phyloP scores from a whole-genome alignment of 225 moss, liverwort and hornwort genomes.

The Thuidium tamariscinum region DNA sequence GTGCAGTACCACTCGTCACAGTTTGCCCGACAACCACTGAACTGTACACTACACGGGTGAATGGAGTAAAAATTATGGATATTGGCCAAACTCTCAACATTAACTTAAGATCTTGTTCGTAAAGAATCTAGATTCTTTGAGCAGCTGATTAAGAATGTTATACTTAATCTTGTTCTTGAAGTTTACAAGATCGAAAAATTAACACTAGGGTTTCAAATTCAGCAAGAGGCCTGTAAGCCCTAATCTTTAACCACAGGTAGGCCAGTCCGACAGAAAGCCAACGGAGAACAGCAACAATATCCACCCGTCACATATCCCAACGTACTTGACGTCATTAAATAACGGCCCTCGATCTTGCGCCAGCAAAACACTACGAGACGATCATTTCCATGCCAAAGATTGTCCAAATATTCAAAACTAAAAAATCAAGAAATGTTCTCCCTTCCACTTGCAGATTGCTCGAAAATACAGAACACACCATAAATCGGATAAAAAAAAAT shows the following conservation, averaged over 20 bases:
- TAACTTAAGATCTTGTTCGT: neutral
- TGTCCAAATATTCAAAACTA: neutral
- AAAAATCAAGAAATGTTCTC: neutral
- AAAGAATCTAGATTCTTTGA: neutral
- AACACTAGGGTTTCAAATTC: neutral
- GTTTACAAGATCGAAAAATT: neutral
- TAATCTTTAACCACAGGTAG: neutral
- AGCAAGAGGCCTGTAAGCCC: neutral
- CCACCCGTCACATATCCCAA: neutral
- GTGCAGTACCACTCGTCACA: neutral
- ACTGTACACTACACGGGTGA: neutral
- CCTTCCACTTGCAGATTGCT: neutral
- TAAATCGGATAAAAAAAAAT: neutral
- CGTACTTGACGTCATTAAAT: neutral
- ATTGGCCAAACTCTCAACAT: neutral
- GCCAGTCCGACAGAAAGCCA: neutral
- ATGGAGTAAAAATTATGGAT: neutral
- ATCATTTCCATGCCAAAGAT: neutral
- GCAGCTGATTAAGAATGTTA: neutral
- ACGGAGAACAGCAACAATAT: neutral
- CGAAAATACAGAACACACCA: neutral
- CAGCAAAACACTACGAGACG: neutral
- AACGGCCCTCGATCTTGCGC: neutral
- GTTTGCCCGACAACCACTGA: neutral
- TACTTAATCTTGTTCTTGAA: neutral